phyloP scores from a whole-genome alignment of 2,329 filamentous ascomycete species.

The Stagonosporopsis chrysanthemi region DNA sequence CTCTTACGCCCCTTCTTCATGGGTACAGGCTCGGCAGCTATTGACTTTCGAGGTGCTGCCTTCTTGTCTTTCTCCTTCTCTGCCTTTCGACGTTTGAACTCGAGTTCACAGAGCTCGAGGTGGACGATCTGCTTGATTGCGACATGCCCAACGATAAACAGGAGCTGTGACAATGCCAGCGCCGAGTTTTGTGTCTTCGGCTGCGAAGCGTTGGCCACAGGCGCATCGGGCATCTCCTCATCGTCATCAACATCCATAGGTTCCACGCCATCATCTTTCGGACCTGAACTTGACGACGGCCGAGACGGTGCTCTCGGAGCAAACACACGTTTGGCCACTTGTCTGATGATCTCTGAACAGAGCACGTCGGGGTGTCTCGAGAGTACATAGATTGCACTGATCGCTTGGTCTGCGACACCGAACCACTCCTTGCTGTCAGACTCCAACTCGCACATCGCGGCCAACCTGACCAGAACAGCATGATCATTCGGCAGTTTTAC shows the following conservation, averaged over 20 bases:
- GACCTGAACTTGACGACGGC: constrained; percentile 43
- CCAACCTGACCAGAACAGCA: constrained; percentile 80
- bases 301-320: constrained; percentile 57
- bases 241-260: constrained; percentile 25
- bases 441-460: constrained; percentile 82
- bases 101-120: constrained; percentile 93
- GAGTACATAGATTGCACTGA: constrained; percentile 92
- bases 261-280: constrained; percentile 37
- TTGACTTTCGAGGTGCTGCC: constrained; percentile 49
- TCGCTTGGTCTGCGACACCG: constrained; percentile 93
- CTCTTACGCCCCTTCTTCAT: constrained; percentile 52
- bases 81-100: constrained; percentile 96
- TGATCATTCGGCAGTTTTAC: constrained; percentile 91
- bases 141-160: constrained; percentile 95
- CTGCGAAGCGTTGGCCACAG: constrained; percentile 35
- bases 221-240: constrained; percentile 32
- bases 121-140: constrained; percentile 99
- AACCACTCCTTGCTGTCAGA: constrained; percentile 93
- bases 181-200: constrained; percentile 69
- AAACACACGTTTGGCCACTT: constrained; percentile 87
- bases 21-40: constrained; percentile 39
- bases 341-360: constrained; percentile 87
- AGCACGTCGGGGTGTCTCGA: constrained; percentile 93
- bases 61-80: constrained; percentile 85
- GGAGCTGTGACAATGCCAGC: constrained; percentile 82